Evolutionary conservation across 2,329 filamentous ascomycete genomes (phyloP), one percentile per base, ranked within the genome.

Genomic region (Fusarium proliferatum): DNA sequence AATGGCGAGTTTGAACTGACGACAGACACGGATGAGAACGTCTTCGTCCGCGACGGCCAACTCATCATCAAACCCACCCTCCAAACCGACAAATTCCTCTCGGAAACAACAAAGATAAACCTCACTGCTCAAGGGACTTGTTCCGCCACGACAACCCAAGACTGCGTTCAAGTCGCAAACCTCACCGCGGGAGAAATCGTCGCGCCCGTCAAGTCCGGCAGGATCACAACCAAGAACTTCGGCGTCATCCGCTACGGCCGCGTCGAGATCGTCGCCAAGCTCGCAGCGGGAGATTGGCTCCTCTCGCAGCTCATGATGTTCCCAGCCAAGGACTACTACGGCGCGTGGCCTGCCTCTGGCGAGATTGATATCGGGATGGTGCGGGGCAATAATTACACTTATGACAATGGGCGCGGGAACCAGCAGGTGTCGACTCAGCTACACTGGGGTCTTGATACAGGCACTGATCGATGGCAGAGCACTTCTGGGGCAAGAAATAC

Each of bases 351-450:
- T 7, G 75, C 78, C 10, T 85, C 82, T 53, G 87, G 87, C 19
- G 87, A 88, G 77, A 88, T 88, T 58, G 87, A 88, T 73, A 86
- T 88, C 48, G 80, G 82, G 62, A 86, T 88, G 78, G 79, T 80
- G 41, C 80, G 85, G n/a, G 87, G 87, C 26, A 88, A 88, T 72
- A 77, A 79, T 78, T 55, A 55, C 15, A 55, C 51, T 12, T 55
- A 55, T 41, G 34, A 55, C 6, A 13, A n/a, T 41, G 51, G 51
- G 3, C 34, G 19, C 4, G 51, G 51, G 9, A 55, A 55, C 1
- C 51, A 55, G 23, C 34, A 55, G 26, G 51, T 55, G 3, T 41
- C 51, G 3, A 55, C 51, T 9, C 51, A 55, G 15, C 4, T 55
- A 7, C 51, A 55, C 1, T 55, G 51, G 51, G 51, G 51, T 6